phyloP scores from a whole-genome alignment of 768 basidiomycete species.

The Suillus ampliporus region DNA sequence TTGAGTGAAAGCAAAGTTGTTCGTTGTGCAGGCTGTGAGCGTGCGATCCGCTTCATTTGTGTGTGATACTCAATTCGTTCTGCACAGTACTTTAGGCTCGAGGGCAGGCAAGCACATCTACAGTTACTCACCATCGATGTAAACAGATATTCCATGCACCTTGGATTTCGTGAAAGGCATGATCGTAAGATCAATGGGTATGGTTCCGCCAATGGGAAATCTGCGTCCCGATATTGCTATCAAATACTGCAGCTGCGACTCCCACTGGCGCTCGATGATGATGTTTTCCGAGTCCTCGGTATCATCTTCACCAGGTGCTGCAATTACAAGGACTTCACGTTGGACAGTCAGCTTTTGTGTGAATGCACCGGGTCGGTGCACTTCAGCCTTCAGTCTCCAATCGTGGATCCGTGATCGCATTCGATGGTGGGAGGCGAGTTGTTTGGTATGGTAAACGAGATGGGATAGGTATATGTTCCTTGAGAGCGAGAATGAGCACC shows the following conservation, averaged over 20 bases:
- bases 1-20: slow-evolving; percentile 69
- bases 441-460: slow-evolving; percentile 87
- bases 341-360: slow-evolving; percentile 72
- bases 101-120: background rate
- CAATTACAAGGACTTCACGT: slow-evolving; percentile 77
- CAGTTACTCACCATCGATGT: slow-evolving; percentile 76
- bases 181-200: slow-evolving; percentile 80
- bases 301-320: slow-evolving; percentile 80
- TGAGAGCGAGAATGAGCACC: slow-evolving; percentile 13
- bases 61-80: slow-evolving; percentile 86
- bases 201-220: slow-evolving; percentile 85
- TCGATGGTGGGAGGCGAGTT: slow-evolving; percentile 80
- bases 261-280: slow-evolving; percentile 89
- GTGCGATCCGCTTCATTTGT: slow-evolving; percentile 65
- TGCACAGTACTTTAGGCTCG: slow-evolving; percentile 30
- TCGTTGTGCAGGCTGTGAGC: slow-evolving; percentile 68
- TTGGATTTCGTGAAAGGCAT: slow-evolving; percentile 89
- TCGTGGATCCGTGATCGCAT: slow-evolving; percentile 76
- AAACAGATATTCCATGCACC: slow-evolving; percentile 73
- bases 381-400: slow-evolving; percentile 83
- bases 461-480: slow-evolving; percentile 96
- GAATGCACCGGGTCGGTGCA: slow-evolving; percentile 88
- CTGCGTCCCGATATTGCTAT: slow-evolving; percentile 79
- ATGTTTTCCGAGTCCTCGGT: slow-evolving; percentile 83
- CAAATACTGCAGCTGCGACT: slow-evolving; percentile 83